Evolutionary conservation across 352 stramenopile genomes (phyloP), one percentile per base, ranked within the genome.

Genomic region (Pythium periplocum): DNA sequence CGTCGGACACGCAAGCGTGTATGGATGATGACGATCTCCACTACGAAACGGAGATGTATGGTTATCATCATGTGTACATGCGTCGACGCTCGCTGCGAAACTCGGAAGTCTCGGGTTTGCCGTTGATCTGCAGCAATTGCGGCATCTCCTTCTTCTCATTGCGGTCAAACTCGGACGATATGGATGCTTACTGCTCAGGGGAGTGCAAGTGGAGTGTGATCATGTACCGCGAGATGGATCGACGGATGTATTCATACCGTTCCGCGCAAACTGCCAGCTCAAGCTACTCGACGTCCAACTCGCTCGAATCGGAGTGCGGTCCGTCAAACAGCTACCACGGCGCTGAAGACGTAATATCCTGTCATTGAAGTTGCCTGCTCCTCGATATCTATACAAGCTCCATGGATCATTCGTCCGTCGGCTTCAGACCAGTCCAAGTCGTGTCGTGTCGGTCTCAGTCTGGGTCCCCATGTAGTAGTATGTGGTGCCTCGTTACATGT

Each of bases 181-280:
- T 84, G 52, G 76, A 90, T 48, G 87, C 71, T 60, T 93, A 91
- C 61, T 93, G 83, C 66, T 93, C 83, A 34, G 83, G 83, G 53
- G 83, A 93, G 66, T 93, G 83, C 78, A 93, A 93, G 64, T 93
- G 83, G 83, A 93, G 83, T 55, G 80, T 93, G 50, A 87, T 91
- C 51, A 87, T 93, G 73, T 87, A 86, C 64, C 73, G 71, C 12
- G 78, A 93, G 45, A 91, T 93, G 73, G 76, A 90, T 42, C 65
- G 69, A n/a, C 82, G 75, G 48, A 73, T 90, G 73, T 67, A 67
- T 41, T 61, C 69, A 39, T 57, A 85, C 58, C 73, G 71, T 30
- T 39, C 51, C 2, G 42, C 11, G 37, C 55, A 53, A 1, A 39
- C 51, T 7, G 39, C 39, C n/a, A 43, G 43, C 11, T 37, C 33